Base-by-base conservation (phyloP, 352 stramenopile species). In the Pythium monospermum region DNA sequence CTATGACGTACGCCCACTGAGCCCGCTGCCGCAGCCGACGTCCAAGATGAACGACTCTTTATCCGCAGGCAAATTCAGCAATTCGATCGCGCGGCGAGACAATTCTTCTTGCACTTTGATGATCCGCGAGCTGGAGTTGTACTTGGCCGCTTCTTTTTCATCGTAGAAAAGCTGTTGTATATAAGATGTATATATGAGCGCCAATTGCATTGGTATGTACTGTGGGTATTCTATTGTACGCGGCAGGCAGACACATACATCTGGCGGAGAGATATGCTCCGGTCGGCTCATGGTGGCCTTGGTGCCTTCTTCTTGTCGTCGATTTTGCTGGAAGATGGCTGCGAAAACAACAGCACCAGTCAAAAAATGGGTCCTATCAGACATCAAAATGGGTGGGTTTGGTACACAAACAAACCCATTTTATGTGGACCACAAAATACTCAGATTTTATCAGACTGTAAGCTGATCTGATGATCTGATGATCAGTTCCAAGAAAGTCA, bases 21-120 rank as follows among this genome's bases (percentile, higher is more conserved):
- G 76, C 23, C 96, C 96, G 56, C 87, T 98, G 32, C 96, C 96
- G 72, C 96, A 99, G 18, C 96, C 96, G 28, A 99, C 84, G 69
- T 99, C 96, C 10, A 99, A 66, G 41, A 99, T 87, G 44, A 98
- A 96, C 7, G 66, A 71, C 18, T 94, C 80, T 38, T 88, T 77
- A 39, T 83, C 79, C 18, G 59, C 61, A n/a, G 83, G 91, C 37
- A 99, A 68, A 41, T 96, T 97, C 46, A 99, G 69, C 40, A 99
- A 72, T 82, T 99, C 96, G 52, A 99, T 97, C 32, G 96, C 96
- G 40, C 96, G 87, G 35, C 98, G 85, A 12, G 95, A 95, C 30
- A 99, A 95, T 66, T 99, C 94, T 47, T 91, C 68, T 66, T 99
- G 96, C 48, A 98, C 89, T 62, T 96, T 87, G 59, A 94, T 78